Evolutionary conservation across 1,284 basidiomycete species (phyloP).

Genomic region (Ustilago cynodontis): DNA sequence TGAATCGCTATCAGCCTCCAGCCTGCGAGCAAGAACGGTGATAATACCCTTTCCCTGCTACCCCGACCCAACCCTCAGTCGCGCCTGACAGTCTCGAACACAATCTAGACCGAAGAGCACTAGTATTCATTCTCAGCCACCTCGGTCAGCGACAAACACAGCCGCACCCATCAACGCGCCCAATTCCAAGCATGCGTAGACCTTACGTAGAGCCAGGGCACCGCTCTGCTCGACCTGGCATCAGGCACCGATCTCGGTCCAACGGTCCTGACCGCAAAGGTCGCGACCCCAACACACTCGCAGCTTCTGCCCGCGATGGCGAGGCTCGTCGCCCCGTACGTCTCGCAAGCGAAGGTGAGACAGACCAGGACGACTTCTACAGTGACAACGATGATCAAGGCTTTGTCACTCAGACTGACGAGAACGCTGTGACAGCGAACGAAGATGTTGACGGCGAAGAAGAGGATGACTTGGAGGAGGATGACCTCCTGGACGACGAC

Average conservation of each 20-base stretch:
- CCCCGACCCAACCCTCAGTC: background rate
- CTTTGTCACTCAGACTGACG: constrained; percentile 45
- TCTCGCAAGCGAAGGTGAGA: constrained; percentile 43
- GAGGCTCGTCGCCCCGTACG: constrained; percentile 22
- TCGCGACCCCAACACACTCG: constrained; percentile 37
- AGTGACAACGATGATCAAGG: constrained; percentile 47
- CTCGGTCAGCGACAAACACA: background rate
- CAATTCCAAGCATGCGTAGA: constrained; percentile 28
- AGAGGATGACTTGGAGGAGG: constrained; percentile 27
- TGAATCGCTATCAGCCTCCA: background rate
- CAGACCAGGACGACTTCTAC: constrained; percentile 47
- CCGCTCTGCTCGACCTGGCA: constrained; percentile 46
- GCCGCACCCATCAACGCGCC: background rate
- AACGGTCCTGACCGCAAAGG: constrained; percentile 47
- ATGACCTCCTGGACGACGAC: constrained; percentile 25
- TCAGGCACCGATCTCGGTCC: constrained; percentile 43
- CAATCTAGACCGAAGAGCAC: background rate
- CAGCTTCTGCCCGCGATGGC: constrained; percentile 1
- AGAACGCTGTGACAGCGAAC: constrained; percentile 43
- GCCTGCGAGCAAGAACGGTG: background rate
- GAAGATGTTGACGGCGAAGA: constrained; percentile 43
- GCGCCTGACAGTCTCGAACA: background rate
- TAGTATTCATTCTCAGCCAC: too few relatives aligned
- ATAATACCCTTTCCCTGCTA: constrained; percentile 4
- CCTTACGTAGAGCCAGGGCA: constrained; percentile 49